A percentile compares a stretch with the other conserved stretches of the same genome.
phyloP scores from a whole-genome alignment of 75 land plant genomes.

The Selaginella tamariscina region DNA sequence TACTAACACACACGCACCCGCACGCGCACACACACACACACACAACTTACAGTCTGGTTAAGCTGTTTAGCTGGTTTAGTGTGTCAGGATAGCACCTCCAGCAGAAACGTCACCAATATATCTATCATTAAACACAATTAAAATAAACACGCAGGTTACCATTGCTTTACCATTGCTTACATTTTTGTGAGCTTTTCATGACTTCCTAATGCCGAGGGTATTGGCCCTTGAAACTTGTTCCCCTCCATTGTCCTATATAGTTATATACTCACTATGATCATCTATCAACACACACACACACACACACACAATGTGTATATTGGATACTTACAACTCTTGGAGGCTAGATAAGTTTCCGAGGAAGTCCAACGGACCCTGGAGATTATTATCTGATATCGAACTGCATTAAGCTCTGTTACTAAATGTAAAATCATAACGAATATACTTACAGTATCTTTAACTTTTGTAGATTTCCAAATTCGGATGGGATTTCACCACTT shows the following conservation, averaged over 20 bases:
- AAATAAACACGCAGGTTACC: no score
- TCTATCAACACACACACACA: neutral
- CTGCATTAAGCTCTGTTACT: neutral
- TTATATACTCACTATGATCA: neutral
- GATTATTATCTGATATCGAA: constrained; percentile 3
- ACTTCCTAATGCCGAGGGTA: neutral
- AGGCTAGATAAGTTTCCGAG: constrained; percentile 1
- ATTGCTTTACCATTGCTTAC: no score
- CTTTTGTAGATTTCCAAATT: neutral
- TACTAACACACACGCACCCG: neutral
- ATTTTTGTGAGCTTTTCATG: neutral
- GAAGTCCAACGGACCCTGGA: constrained; percentile 3
- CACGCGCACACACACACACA: neutral
- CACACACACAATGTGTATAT: no score
- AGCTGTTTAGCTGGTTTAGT: neutral
- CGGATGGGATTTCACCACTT: neutral
- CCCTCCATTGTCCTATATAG: neutral
- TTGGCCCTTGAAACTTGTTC: constrained; percentile 5
- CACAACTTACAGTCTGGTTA: neutral
- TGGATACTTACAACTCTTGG: constrained; percentile 5
- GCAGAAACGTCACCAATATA: neutral
- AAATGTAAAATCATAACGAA: neutral
- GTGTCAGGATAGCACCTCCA: neutral
- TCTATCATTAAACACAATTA: neutral
- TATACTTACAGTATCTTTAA: neutral